A percentile compares a stretch with the other conserved stretches of the same genome.
Conservation (phyloP, 176 grass and related monocot genomes). For the Rhynchospora tenuis region DNA sequence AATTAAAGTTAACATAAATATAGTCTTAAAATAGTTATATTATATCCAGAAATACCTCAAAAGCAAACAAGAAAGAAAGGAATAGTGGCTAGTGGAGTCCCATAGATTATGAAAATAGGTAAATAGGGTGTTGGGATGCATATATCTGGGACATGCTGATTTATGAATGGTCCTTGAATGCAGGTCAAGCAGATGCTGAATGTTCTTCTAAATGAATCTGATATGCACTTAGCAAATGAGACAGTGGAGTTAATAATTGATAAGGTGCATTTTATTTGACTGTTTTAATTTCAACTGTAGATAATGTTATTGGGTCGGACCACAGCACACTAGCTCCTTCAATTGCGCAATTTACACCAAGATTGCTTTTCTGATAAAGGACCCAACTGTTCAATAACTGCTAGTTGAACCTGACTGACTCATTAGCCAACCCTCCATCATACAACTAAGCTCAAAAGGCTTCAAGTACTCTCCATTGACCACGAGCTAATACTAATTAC, state of each 20-base stretch:
- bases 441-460: not conserved
- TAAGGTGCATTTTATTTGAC: constrained; percentile 52
- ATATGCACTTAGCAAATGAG: constrained; percentile 90
- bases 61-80: not conserved
- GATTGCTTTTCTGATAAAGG: not conserved
- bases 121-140: not conserved
- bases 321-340: not conserved
- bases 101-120: not conserved
- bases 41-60: not conserved
- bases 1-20: not conserved
- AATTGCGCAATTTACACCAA: not conserved
- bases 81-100: not conserved
- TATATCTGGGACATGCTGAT: not conserved
- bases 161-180: constrained; percentile 22
- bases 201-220: constrained; percentile 89
- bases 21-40: not conserved
- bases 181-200: constrained; percentile 99
- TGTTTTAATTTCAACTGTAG: constrained; percentile 16
- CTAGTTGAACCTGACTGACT: not conserved
- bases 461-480: not conserved
- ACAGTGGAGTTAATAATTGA: constrained; percentile 86
- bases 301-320: constrained; percentile 11
- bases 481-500: not conserved
- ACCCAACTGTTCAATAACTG: not conserved
- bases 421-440: not conserved